Conservation (phyloP, 1,139 yeast species). For the Eremothecium coryli region DNA sequence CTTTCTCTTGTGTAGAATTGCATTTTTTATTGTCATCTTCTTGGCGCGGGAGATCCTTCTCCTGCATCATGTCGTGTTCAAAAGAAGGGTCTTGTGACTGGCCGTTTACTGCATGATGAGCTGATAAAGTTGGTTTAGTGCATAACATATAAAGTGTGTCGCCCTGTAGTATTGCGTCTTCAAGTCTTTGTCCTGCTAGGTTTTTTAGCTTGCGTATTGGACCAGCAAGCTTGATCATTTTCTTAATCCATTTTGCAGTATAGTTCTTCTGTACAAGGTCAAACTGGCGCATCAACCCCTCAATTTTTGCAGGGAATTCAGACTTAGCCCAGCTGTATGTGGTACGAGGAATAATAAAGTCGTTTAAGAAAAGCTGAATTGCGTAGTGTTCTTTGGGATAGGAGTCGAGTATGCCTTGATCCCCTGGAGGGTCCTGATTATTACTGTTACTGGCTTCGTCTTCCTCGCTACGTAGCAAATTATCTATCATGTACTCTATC, state of each 20-base stretch:
- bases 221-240: conserved; percentile 2
- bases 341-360: conserved; percentile 1
- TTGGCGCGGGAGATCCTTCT: too few species aligned
- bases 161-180: conserved; percentile 2
- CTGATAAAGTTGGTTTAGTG: background rate
- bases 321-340: conserved; percentile 5
- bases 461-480: background rate
- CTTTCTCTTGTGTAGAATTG: background rate
- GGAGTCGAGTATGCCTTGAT: background rate
- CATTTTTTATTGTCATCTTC: background rate
- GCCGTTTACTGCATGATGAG: too few species aligned
- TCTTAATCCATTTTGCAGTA: conserved; percentile 8
- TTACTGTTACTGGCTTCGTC: conserved; percentile 1
- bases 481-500: conserved; percentile 3
- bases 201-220: conserved; percentile 3
- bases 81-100: too few species aligned
- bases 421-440: conserved; percentile 1
- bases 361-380: conserved; percentile 5
- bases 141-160: conserved; percentile 2
- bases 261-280: conserved; percentile 7
- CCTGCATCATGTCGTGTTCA: too few species aligned
- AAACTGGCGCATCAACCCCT: conserved; percentile 4
- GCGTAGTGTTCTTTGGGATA: conserved; percentile 4
- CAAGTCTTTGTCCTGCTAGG: background rate
- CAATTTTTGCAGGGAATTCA: conserved; percentile 4